A percentile compares a stretch with the other conserved stretches of the same genome.
These are phyloP conservation scores for Escovopsis weberi DNA, from an alignment of 2,329 filamentous ascomycete species.

Conservation along the genomic window DNA sequence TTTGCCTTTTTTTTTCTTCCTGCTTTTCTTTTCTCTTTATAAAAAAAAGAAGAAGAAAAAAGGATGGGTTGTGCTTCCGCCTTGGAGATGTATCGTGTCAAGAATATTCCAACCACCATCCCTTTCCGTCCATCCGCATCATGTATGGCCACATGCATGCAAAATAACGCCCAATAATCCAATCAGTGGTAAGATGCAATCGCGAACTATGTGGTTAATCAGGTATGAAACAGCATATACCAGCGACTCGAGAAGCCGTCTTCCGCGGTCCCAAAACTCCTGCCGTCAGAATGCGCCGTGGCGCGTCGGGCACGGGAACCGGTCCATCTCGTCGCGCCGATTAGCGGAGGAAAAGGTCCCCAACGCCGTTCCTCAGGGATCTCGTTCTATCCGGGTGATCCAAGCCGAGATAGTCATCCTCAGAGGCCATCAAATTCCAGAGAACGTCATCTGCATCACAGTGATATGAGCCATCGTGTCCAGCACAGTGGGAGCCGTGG, in stretches of 20 bases:
- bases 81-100: constrained; percentile 2
- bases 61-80: not conserved
- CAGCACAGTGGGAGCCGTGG: constrained; percentile 8
- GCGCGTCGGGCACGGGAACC: not conserved
- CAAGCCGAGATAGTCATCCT: constrained; percentile 49
- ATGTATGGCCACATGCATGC: constrained; percentile 7
- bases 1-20: not conserved
- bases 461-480: too few relatives aligned
- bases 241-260: constrained; percentile 4
- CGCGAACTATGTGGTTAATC: not conserved
- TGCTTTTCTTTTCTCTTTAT: not conserved
- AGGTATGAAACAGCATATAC: constrained; percentile 7
- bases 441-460: constrained; percentile 39
- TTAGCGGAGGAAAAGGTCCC: constrained; percentile 45
- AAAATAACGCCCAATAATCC: constrained; percentile 5
- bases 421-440: constrained; percentile 33
- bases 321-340: not conserved
- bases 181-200: constrained; percentile 1
- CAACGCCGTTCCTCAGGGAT: constrained; percentile 41
- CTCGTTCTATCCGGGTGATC: constrained; percentile 51
- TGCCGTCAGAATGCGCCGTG: too few relatives aligned
- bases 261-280: not conserved
- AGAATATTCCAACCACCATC: constrained; percentile 2
- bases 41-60: too few relatives aligned
- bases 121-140: constrained; percentile 1